Evolutionary conservation across 805 yeast species (phyloP).

Genomic region (Candida nitratophila): DNA sequence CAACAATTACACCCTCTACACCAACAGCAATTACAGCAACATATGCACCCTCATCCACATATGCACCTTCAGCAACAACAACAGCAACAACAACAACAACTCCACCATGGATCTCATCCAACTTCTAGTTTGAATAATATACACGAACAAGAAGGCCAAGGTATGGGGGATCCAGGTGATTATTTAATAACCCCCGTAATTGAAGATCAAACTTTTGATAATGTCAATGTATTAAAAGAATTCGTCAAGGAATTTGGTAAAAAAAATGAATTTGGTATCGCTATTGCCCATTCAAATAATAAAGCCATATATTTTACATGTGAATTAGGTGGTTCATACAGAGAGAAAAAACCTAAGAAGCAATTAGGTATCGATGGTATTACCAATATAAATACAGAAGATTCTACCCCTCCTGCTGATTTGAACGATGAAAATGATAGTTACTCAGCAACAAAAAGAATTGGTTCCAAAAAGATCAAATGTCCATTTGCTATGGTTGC

Average conservation of each 20-base stretch:
- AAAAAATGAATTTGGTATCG: slow-evolving; percentile 52
- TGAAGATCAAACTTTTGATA: slow-evolving; percentile 45
- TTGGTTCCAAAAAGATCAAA: slow-evolving; percentile 41
- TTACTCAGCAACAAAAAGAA: slow-evolving; percentile 14
- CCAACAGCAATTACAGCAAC: slow-evolving; percentile 1
- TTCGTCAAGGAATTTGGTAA: slow-evolving; percentile 50
- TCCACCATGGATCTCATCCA: slow-evolving; percentile 4
- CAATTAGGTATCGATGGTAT: neutral
- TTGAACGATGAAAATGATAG: slow-evolving; percentile 9
- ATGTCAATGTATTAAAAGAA: slow-evolving; percentile 43
- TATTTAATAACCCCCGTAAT: slow-evolving; percentile 47
- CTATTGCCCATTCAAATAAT: slow-evolving; percentile 50
- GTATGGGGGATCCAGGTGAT: slow-evolving; percentile 24
- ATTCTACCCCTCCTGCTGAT: slow-evolving; percentile 8
- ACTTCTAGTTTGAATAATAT: slow-evolving; percentile 2
- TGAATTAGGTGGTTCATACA: slow-evolving; percentile 49
- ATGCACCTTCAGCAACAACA: slow-evolving; percentile 4
- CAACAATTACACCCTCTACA: slow-evolving; percentile 6
- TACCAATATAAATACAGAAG: neutral
- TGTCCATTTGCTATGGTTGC: slow-evolving; percentile 60
- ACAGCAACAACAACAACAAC: slow-evolving; percentile 9
- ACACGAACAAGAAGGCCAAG: slow-evolving; percentile 3
- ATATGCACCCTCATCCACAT: slow-evolving; percentile 9
- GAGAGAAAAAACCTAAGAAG: slow-evolving; percentile 37
- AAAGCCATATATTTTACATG: slow-evolving; percentile 56